These are phyloP conservation scores for Clonostachys byssicola DNA, from an alignment of 2,329 filamentous ascomycete species.

Conservation along the genomic window DNA sequence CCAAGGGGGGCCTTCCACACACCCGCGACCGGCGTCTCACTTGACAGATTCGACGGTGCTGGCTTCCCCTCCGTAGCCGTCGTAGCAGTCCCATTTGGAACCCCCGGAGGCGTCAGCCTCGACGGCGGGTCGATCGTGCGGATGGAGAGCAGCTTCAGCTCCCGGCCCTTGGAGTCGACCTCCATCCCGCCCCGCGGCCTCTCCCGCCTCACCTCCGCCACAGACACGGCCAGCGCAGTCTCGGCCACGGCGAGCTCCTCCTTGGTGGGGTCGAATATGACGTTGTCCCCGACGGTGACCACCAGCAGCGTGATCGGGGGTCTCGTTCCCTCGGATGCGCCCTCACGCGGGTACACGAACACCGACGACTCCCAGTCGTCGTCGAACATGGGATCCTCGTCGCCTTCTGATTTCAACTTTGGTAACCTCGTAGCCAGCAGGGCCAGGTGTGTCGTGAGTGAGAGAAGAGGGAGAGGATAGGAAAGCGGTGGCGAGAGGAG, in stretches of 20 bases:
- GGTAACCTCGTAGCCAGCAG: constrained; percentile 85
- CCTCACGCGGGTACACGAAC: constrained; percentile 64
- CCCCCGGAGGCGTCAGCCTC: constrained; percentile 65
- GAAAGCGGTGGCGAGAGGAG: constrained; percentile 90
- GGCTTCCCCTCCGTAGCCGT: constrained; percentile 33
- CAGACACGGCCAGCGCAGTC: constrained; percentile 78
- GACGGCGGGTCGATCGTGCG: constrained; percentile 73
- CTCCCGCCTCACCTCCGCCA: constrained; percentile 56
- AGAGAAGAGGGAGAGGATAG: constrained; percentile 89
- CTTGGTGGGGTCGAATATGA: constrained; percentile 88
- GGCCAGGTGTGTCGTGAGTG: constrained; percentile 88
- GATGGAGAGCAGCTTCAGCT: constrained; percentile 61
- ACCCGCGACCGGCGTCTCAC: constrained; percentile 51
- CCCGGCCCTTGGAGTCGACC: constrained; percentile 29
- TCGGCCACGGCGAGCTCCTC: constrained; percentile 95
- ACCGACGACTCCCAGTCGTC: constrained; percentile 91
- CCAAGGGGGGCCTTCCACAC: constrained; percentile 86
- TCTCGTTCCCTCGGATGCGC: constrained; percentile 29
- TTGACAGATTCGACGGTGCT: constrained; percentile 40
- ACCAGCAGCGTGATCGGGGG: constrained; percentile 91
- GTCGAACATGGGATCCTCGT: constrained; percentile 96
- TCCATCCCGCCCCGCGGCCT: constrained; percentile 26
- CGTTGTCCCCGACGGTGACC: constrained; percentile 78
- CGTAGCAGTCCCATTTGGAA: constrained; percentile 60
- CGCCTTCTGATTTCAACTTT: constrained; percentile 77